Evolutionary conservation across 768 basidiomycete genomes (phyloP), one percentile per base, ranked within the genome.

Genomic region (Leccinum subgranulosum): DNA sequence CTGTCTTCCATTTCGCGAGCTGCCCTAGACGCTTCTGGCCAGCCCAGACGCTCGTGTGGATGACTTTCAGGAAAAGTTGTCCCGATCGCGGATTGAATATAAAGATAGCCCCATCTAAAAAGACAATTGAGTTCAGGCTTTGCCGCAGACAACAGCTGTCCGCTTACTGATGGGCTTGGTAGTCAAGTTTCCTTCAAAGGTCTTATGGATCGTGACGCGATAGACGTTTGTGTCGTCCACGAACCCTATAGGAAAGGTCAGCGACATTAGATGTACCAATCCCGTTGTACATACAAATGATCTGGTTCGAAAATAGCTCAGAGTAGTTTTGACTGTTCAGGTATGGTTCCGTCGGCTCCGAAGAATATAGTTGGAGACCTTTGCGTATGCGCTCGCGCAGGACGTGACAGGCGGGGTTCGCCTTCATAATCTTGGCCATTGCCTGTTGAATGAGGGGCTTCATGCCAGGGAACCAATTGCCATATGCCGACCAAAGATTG

Each of bases 221-320:
- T 99, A 99, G n/a, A 99, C 97, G 66, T 98, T 98, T 43, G 97
- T 98, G 71, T 99, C 97, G 66, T 99, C 97, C 61, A 99, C 95
- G 68, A 98, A 98, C 96, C 92, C 87, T 85, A 62, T 48, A 53
- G n/a, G 46, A 50, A n/a, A 23, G 28, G 41, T 63, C 45, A 69
- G 58, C 12, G 17, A 53, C 36, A 56, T 34, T 25, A 36, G 12
- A 48, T 15, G 15, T 21, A 51, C 46, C 10, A 48, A 59, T 49
- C 43, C 17, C 25, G 17, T 54, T 31, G 15, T n/a, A 73, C 82
- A 33, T 59, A 85, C 90, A 98, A 57, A 96, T 97, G 71, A 98
- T 98, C 74, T 98, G 96, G 74, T 98, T 99, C 3, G 92, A 94
- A 80, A 97, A 97, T 51, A 97, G 74, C 74, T 97, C 94, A 3